Evolutionary conservation across 2,329 filamentous ascomycete genomes (phyloP).

Genomic region (Kalaharituber pfeilii): DNA sequence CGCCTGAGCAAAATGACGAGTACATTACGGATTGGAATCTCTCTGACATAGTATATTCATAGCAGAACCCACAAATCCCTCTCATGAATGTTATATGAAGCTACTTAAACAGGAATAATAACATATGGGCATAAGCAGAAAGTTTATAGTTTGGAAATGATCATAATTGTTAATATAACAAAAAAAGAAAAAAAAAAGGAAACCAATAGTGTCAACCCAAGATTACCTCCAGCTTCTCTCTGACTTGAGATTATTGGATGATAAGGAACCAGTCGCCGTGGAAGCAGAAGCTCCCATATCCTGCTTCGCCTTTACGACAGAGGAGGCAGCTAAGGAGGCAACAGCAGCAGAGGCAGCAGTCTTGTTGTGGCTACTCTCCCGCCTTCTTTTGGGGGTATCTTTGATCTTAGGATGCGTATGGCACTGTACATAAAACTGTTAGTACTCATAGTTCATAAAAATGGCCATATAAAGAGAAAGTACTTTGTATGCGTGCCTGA

Average conservation of each 20-base stretch:
- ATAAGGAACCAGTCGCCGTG: constrained; percentile 9
- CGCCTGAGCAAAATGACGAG: too few relatives aligned
- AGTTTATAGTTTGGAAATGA: too few relatives aligned
- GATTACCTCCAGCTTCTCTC: constrained; percentile 10
- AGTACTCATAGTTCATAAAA: background rate
- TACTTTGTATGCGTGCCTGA: constrained; percentile 64
- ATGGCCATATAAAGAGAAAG: background rate
- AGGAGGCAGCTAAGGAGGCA: constrained; percentile 28
- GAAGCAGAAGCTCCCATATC: constrained; percentile 4
- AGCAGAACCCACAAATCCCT: background rate
- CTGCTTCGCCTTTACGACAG: constrained; percentile 22
- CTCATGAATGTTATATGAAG: background rate
- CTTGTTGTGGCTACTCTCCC: constrained; percentile 40
- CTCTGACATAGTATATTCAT: too few relatives aligned
- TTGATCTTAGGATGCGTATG: constrained; percentile 56
- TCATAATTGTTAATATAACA: background rate
- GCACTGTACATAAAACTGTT: constrained; percentile 34
- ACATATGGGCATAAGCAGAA: too few relatives aligned
- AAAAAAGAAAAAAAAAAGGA: constrained; percentile 1
- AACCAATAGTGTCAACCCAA: background rate
- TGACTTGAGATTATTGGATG: constrained; percentile 16
- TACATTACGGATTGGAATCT: too few relatives aligned
- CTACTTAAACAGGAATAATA: too few relatives aligned
- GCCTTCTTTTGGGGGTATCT: constrained; percentile 49
- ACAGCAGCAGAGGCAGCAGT: constrained; percentile 16